Evolutionary conservation across 2,329 filamentous ascomycete genomes (phyloP).

Genomic region (Colletotrichum caudatum): DNA sequence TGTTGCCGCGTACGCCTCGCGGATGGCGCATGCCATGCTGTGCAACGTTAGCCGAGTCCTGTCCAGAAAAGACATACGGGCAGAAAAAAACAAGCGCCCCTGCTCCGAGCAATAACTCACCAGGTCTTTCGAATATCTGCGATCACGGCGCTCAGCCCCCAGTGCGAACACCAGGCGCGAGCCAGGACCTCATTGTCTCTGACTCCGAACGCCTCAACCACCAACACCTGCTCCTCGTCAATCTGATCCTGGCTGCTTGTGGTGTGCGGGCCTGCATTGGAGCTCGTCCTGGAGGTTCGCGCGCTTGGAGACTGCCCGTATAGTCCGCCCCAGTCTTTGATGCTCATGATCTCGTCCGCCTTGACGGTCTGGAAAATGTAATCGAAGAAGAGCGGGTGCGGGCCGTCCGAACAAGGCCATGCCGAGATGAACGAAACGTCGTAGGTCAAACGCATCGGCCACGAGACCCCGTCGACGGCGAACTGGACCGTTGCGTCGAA

Average conservation of each 20-base stretch:
- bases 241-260: constrained; percentile 52
- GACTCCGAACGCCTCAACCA: constrained; percentile 79
- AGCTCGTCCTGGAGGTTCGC: constrained; percentile 48
- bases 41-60: constrained; percentile 1
- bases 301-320: constrained; percentile 51
- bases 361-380: constrained; percentile 71
- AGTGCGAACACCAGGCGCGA: constrained; percentile 81
- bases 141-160: constrained; percentile 78
- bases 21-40: constrained; percentile 78
- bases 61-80: background rate
- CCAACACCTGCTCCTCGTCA: constrained; percentile 75
- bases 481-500: constrained; percentile 74
- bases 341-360: constrained; percentile 73
- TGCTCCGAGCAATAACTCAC: constrained; percentile 58
- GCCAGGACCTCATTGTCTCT: constrained; percentile 82
- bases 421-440: constrained; percentile 76
- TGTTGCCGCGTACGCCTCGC: constrained; percentile 80
- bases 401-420: constrained; percentile 72
- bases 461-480: constrained; percentile 72
- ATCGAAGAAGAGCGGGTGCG: constrained; percentile 79
- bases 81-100: background rate
- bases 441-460: constrained; percentile 72
- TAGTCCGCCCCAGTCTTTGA: constrained; percentile 73
- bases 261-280: constrained; percentile 47
- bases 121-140: constrained; percentile 77